These are phyloP conservation scores for Cryphonectria japonica DNA, from an alignment of 2,329 filamentous ascomycete genomes.

Conservation along the genomic window DNA sequence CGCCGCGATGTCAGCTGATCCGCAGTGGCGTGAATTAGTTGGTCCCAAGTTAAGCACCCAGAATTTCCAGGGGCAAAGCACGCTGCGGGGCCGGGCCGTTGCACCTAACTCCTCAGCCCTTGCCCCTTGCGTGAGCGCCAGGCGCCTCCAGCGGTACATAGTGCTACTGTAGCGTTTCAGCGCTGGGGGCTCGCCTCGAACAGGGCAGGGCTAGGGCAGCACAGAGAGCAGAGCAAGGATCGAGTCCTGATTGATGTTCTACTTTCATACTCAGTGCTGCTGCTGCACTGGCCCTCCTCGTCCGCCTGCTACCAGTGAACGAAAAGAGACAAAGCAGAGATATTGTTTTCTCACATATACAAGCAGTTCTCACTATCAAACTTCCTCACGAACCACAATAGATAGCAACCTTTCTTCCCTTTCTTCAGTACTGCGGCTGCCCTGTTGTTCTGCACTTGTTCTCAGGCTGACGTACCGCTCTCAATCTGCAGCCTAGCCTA, in stretches of 20 bases:
- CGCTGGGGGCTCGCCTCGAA: neutral
- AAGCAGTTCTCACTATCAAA: neutral
- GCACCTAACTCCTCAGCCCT: neutral
- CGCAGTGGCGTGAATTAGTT: neutral
- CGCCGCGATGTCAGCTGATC: slow-evolving; percentile 29
- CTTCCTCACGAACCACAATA: neutral
- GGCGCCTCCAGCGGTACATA: neutral
- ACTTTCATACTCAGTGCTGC: neutral
- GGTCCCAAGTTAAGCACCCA: neutral
- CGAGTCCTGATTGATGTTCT: neutral
- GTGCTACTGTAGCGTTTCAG: neutral
- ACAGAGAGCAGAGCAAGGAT: neutral
- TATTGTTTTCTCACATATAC: neutral
- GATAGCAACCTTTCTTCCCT: neutral
- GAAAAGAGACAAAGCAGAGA: neutral
- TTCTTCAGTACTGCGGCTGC: neutral
- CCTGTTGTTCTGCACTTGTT: neutral
- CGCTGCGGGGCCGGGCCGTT: neutral
- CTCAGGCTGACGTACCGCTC: neutral
- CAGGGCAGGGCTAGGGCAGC: neutral
- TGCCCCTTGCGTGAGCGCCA: neutral
- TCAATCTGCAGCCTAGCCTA: neutral
- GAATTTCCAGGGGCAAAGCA: neutral
- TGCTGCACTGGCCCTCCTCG: neutral
- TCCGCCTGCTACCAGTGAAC: neutral